Percentiles rank a stretch among this genome's conserved stretches.
Conservation (phyloP, 1,284 basidiomycete genomes). For the Papiliotrema terrestris region DNA sequence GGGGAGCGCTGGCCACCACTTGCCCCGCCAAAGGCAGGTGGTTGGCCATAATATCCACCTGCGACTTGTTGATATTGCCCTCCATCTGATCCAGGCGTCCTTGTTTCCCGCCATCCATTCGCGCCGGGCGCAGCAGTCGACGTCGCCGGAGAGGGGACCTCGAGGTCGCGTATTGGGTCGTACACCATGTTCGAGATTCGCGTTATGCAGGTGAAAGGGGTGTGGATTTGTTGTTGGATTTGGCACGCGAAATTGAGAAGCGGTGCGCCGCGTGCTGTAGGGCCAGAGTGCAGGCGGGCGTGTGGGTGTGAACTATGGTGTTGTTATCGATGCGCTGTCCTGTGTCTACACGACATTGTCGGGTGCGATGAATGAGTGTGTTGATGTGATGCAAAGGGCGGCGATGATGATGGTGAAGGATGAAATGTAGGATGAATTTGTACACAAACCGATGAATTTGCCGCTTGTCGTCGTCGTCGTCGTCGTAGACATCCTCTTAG, state of each 20-base stretch:
- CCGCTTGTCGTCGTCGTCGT: too few relatives aligned
- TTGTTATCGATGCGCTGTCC: too few relatives aligned
- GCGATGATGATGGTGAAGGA: too few relatives aligned
- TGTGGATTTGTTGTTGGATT: neutral
- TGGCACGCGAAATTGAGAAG: neutral
- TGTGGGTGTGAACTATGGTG: too few relatives aligned
- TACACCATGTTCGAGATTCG: conserved; percentile 34
- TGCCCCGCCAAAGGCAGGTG: conserved; percentile 1
- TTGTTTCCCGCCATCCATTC: neutral
- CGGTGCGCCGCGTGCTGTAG: too few relatives aligned
- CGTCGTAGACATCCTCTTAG: too few relatives aligned
- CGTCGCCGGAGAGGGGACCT: conserved; percentile 37
- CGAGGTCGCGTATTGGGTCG: conserved; percentile 45
- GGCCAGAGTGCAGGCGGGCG: too few relatives aligned
- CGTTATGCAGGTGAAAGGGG: neutral
- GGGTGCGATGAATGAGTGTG: too few relatives aligned
- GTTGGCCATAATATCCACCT: neutral
- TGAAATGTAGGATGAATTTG: too few relatives aligned
- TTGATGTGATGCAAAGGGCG: too few relatives aligned
- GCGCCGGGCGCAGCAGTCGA: neutral
- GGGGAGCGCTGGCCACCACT: conserved; percentile 1
- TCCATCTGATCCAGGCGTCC: conserved; percentile 4
- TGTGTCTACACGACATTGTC: too few relatives aligned
- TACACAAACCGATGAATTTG: too few relatives aligned
- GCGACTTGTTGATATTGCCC: neutral